These are phyloP conservation scores for Lagenaria siceraria DNA, from an alignment of 306 rosid genomes.

Conservation along the genomic window DNA sequence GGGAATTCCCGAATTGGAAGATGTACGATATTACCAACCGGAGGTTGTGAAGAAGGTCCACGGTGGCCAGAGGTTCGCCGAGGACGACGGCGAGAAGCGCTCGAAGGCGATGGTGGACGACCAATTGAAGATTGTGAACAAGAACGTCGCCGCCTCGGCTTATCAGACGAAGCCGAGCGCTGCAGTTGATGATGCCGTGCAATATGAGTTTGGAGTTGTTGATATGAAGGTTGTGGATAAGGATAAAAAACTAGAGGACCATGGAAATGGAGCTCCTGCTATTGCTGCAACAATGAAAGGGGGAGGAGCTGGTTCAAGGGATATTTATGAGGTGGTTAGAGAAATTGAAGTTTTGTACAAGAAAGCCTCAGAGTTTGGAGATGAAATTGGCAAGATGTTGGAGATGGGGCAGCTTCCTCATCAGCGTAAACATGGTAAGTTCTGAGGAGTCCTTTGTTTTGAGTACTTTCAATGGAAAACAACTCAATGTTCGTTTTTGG, in stretches of 20 bases:
- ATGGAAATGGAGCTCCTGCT: conserved; percentile 24
- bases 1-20: conserved; percentile 95
- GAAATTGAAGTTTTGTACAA: conserved; percentile 63
- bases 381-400: conserved; percentile 50
- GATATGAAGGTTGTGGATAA: conserved; percentile 52
- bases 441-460: neutral
- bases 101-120: conserved; percentile 12
- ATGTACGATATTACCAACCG: conserved; percentile 44
- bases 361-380: conserved; percentile 68
- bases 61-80: conserved; percentile 40
- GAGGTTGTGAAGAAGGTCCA: conserved; percentile 83
- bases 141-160: conserved; percentile 12
- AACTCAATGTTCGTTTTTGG: neutral
- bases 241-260: conserved; percentile 38
- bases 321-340: conserved; percentile 45
- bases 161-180: conserved; percentile 30
- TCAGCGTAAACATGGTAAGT: conserved; percentile 42
- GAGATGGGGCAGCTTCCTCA: conserved; percentile 73
- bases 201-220: conserved; percentile 41
- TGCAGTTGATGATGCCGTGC: conserved; percentile 26
- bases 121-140: neutral
- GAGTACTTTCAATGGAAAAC: neutral
- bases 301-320: conserved; percentile 26
- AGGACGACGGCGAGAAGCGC: conserved; percentile 20
- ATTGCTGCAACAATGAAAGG: conserved; percentile 18